Evolutionary conservation across 805 yeast species (phyloP).

Genomic region (Saturnispora gosingensis): DNA sequence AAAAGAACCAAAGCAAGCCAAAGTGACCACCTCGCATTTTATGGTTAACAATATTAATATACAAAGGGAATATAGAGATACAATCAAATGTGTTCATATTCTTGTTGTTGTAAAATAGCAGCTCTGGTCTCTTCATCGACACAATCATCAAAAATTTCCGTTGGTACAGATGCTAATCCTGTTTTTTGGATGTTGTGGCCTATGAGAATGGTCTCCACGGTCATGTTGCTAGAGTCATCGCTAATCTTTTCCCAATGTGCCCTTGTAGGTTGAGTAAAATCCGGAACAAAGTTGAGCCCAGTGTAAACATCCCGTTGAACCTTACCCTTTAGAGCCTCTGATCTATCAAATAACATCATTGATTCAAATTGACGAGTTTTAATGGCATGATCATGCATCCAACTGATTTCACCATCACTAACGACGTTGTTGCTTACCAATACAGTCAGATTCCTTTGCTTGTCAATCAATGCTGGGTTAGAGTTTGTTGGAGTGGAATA

Average conservation of each 20-base stretch:
- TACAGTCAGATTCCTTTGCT: constrained; percentile 7
- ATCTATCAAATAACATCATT: constrained; percentile 48
- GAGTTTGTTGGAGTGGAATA: background rate
- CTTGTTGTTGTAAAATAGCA: constrained; percentile 58
- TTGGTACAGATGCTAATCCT: constrained; percentile 54
- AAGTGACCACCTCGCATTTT: background rate
- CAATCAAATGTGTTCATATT: constrained; percentile 31
- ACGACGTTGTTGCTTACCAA: constrained; percentile 8
- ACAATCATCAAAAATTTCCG: constrained; percentile 46
- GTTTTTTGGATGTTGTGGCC: constrained; percentile 39
- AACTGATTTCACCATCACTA: constrained; percentile 25
- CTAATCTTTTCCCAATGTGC: constrained; percentile 26
- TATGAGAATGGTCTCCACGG: constrained; percentile 38
- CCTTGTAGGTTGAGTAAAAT: constrained; percentile 60
- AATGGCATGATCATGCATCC: constrained; percentile 81
- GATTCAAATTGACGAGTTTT: constrained; percentile 68
- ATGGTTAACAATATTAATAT: background rate
- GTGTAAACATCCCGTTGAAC: constrained; percentile 78
- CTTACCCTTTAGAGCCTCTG: constrained; percentile 37
- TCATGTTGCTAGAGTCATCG: constrained; percentile 23
- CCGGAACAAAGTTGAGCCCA: constrained; percentile 70
- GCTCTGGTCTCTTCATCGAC: constrained; percentile 46
- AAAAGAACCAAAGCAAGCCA: background rate
- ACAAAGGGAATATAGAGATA: background rate
- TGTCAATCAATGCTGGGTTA: background rate